Conservation (phyloP, 208 protist species). For the Strigomonas culicis region DNA sequence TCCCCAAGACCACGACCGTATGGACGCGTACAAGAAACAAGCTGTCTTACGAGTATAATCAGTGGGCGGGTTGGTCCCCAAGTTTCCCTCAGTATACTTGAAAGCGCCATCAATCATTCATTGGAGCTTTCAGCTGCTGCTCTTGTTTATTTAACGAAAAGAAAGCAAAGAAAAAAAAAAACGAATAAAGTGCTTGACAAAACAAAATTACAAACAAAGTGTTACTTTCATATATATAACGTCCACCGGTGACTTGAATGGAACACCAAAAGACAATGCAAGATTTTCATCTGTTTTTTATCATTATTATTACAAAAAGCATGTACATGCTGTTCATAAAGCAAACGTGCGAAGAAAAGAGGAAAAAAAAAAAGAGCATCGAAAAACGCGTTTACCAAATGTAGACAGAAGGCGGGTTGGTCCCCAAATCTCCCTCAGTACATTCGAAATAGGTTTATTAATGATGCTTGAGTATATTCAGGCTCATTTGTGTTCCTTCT, state of each 20-base stretch:
- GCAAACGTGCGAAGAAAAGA: background rate
- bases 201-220: background rate
- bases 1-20: background rate
- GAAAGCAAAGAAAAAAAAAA: conserved; percentile 14
- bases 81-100: no score
- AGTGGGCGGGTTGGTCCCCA: background rate
- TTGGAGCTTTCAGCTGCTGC: background rate
- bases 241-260: no score
- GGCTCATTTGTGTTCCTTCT: background rate
- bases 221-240: background rate
- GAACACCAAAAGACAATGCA: no score
- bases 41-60: no score
- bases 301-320: no score
- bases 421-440: conserved; percentile 10
- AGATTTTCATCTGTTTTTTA: no score
- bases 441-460: no score
- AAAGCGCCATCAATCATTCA: no score
- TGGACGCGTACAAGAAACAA: no score
- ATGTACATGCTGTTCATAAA: background rate
- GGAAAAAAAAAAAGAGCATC: conserved; percentile 15
- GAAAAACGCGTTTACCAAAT: background rate
- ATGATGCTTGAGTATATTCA: no score
- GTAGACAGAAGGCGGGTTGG: conserved; percentile 7
- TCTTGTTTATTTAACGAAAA: conserved; percentile 10
- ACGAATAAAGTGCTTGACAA: background rate